Percentiles rank a stretch among this genome's conserved stretches.
phyloP scores from a whole-genome alignment of 306 rosid genomes.

The Potentilla sterilis region DNA sequence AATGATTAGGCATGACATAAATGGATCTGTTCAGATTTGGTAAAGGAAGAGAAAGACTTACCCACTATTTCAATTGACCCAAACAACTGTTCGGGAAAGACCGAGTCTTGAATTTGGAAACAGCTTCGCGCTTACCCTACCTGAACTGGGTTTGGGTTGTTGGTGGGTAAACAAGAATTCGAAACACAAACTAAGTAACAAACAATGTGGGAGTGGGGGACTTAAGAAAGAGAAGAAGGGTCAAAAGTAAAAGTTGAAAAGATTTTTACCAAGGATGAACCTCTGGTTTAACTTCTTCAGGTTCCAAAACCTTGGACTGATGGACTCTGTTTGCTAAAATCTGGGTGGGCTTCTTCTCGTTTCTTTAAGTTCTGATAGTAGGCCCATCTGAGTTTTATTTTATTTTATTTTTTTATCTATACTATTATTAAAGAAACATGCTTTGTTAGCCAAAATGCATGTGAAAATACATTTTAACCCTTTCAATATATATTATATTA shows the following conservation, averaged over 20 bases:
- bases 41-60: not conserved
- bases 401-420: too few relatives aligned
- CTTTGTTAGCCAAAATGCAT: too few relatives aligned
- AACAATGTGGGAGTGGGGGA: not conserved
- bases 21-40: not conserved
- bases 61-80: not conserved
- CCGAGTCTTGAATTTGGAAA: not conserved
- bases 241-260: not conserved
- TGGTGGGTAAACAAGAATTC: not conserved
- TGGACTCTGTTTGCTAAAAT: not conserved
- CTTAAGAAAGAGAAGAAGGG: not conserved
- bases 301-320: not conserved
- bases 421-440: too few relatives aligned
- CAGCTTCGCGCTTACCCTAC: not conserved
- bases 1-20: not conserved
- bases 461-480: too few relatives aligned
- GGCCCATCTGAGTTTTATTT: too few relatives aligned
- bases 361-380: too few relatives aligned
- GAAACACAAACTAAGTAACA: not conserved
- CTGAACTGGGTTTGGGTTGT: not conserved
- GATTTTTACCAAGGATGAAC: too few relatives aligned
- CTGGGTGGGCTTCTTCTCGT: too few relatives aligned
- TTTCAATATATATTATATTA: too few relatives aligned
- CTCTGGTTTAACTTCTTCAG: not conserved
- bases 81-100: not conserved